Evolutionary conservation across 78 protist species (phyloP).

Genomic region (Speleostelium caveatum): DNA sequence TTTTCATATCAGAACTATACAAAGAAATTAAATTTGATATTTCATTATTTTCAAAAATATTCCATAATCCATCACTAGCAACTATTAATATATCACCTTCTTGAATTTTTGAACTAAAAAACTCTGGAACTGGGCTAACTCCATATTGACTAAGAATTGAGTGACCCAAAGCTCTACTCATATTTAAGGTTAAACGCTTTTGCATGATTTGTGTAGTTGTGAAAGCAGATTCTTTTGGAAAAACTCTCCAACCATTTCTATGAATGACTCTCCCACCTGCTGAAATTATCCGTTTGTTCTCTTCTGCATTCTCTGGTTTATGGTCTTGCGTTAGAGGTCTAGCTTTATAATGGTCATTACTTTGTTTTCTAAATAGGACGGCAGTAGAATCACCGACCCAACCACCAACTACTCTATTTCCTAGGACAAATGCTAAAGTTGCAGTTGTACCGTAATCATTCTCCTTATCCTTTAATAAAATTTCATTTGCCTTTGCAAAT

Average conservation of each 20-base stretch:
- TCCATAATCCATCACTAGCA: slow-evolving; percentile 53
- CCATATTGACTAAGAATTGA: slow-evolving; percentile 55
- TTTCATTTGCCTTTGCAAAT: slow-evolving; percentile 2
- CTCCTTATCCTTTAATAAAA: background rate
- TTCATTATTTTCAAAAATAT: slow-evolving; percentile 4
- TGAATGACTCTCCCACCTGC: slow-evolving; percentile 25
- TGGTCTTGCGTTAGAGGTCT: slow-evolving; percentile 17
- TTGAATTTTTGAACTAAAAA: background rate
- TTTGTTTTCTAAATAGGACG: background rate
- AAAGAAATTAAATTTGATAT: background rate
- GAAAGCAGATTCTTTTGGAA: slow-evolving; percentile 31
- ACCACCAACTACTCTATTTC: background rate
- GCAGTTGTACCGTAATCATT: slow-evolving; percentile 64
- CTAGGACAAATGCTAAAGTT: slow-evolving; percentile 26
- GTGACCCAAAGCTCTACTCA: slow-evolving; percentile 75
- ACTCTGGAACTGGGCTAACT: slow-evolving; percentile 12
- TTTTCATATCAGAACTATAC: background rate
- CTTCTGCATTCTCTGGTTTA: slow-evolving; percentile 23
- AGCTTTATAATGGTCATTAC: background rate
- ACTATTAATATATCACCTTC: slow-evolving; percentile 22
- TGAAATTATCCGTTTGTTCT: slow-evolving; percentile 9
- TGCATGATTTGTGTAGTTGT: slow-evolving; percentile 12
- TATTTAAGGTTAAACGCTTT: slow-evolving; percentile 58
- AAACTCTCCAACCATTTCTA: slow-evolving; percentile 26
- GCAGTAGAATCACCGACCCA: slow-evolving; percentile 70